Base-by-base conservation (phyloP, 805 yeast species). In the Candida pini region DNA sequence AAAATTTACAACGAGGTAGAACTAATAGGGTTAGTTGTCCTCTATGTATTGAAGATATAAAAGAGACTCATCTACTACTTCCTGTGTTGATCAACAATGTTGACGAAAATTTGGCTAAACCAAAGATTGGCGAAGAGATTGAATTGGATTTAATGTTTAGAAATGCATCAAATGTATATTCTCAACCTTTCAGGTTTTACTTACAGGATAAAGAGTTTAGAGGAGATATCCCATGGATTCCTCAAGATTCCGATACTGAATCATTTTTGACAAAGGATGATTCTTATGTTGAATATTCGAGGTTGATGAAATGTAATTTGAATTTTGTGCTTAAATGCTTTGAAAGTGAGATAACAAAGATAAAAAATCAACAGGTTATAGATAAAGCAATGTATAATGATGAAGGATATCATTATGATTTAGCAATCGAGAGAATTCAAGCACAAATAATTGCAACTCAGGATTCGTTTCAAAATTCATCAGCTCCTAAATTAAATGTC, bases 21-120 rank as follows among this genome's bases (percentile, higher is more conserved):
- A 23, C 7, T 10, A n/a, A 26, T 49, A 68, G 70, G 37, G 76
- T 76, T 34, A 85, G 77, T 29, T 89, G 97, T 55, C 97, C 97
- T 0, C 58, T 89, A 18, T 89, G 97, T 58, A 67, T 78, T 4
- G 75, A 77, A 30, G 58, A 62, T 26, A 66, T 81, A 9, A 64
- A 68, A 35, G 62, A 75, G 18, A 69, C 69, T 16, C 68, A 70
- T 18, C 78, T 76, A 33, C 64, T 80, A 8, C 71, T 79, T 36
- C 88, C 95, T 0, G 96, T 84, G 0, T 49, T 73, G 30, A 66
- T 70, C 29, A 66, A 66, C 22, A 55, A 57, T 9, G 57, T 69
- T 6, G 78, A 75, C 40, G 78, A 72, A 34, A 59, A 73, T 28
- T 71, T 72, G 39, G 84, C 75, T 38, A 62, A 62, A 1, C 89